Base-by-base conservation (phyloP, 2,329 filamentous ascomycete species). In the Corynespora cassiicola region DNA sequence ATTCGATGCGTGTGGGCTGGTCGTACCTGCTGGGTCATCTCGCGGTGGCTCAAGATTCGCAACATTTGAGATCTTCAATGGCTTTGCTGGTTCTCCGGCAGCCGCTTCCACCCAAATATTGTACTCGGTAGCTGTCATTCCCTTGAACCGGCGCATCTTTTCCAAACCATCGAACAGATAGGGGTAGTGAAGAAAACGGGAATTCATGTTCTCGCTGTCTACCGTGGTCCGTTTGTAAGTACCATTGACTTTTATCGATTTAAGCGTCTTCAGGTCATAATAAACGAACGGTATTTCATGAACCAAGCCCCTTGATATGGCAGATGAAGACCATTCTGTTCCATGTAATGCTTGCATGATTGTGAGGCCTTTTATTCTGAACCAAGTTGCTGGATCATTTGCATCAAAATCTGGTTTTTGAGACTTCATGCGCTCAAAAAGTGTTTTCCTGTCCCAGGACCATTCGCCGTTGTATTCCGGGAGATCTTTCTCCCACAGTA, bases 311-410 rank as follows among this genome's bases (percentile, higher is more conserved):
- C 28, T 18, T n/a, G 7, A 17, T 31, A 31, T 5, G n/a, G 22
- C 7, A n/a, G 22, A 24, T 8, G 7, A n/a, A 8, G 8, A n/a
- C 7, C n/a, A 24, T 24, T 24, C 22, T 7, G 22, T 7, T 24
- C 22, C 22, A 7, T 8, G 8, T 24, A 7, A 7, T n/a, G n/a
- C 22, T 24, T 24, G 7, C 2, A n/a, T n/a, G 5, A 19, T 35
- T 11, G 31, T 26, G 4, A n/a, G 31, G 9, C n/a, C n/a, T n/a
- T n/a, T n/a, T n/a, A n/a, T n/a, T n/a, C n/a, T n/a, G n/a, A 31
- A 31, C 31, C 37, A 40, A 6, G 31, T 40, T n/a, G 10, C 11
- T 10, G 37, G 37, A 14, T 40, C 37, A 12, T 35, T 22, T 10
- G 25, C 20, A 19, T 14, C 11, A 20, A 34, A 35, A 12, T 35